A percentile compares a stretch with the other conserved stretches of the same genome.
phyloP scores from a whole-genome alignment of 768 basidiomycete species.

The Leucocoprinus leucothites region DNA sequence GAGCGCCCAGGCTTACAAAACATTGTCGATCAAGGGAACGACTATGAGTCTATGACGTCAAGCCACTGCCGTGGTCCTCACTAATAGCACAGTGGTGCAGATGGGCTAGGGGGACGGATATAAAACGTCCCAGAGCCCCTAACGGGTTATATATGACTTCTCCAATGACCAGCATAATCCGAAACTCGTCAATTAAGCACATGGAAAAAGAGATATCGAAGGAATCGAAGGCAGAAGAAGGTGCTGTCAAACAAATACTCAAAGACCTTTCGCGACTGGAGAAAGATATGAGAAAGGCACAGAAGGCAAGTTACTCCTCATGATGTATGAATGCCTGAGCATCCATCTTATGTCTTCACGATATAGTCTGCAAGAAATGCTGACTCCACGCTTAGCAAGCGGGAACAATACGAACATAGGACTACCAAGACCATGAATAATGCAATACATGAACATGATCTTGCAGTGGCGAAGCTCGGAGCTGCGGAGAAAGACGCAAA shows the following conservation, averaged over 20 bases:
- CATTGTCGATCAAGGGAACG: too few species aligned
- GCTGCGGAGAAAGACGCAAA: slow-evolving; percentile 42
- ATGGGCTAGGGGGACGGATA: too few species aligned
- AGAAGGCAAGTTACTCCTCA: too few species aligned
- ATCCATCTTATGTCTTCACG: background rate
- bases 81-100: too few species aligned
- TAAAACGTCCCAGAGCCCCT: too few species aligned
- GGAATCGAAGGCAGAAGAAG: slow-evolving; percentile 53
- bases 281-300: slow-evolving; percentile 39
- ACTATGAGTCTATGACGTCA: too few species aligned
- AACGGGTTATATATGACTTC: background rate
- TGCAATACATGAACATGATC: slow-evolving; percentile 50
- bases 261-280: slow-evolving; percentile 47
- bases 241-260: slow-evolving; percentile 43
- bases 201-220: slow-evolving; percentile 42
- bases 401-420: slow-evolving; percentile 48
- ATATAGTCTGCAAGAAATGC: slow-evolving; percentile 16
- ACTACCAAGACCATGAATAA: slow-evolving; percentile 44
- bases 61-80: too few species aligned
- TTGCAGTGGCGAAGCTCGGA: slow-evolving; percentile 38
- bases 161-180: slow-evolving; percentile 17
- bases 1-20: too few species aligned
- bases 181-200: slow-evolving; percentile 26
- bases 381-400: slow-evolving; percentile 30
- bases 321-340: too few species aligned